phyloP scores from a whole-genome alignment of 176 grass and related monocot species.

The Ampelocalamus luodianensis region DNA sequence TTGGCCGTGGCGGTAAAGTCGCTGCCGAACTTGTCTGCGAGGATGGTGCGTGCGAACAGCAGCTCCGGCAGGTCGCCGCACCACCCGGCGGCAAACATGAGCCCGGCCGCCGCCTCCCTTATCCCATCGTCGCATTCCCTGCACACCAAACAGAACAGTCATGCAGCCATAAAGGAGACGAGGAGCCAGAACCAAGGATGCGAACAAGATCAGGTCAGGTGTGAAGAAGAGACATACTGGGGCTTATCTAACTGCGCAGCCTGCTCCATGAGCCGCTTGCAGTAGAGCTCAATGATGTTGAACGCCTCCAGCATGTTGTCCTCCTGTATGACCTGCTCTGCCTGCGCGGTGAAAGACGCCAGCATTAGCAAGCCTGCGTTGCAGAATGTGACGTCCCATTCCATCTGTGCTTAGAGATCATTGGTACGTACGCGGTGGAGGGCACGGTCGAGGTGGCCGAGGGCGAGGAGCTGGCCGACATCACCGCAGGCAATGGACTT shows the following conservation, averaged over 20 bases:
- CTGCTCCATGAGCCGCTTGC: constrained; percentile 47
- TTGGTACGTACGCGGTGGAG: constrained; percentile 26
- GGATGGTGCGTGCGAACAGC: constrained; percentile 37
- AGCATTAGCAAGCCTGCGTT: neutral
- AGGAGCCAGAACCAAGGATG: constrained; percentile 5
- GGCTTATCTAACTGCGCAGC: constrained; percentile 38
- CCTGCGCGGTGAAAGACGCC: constrained; percentile 1
- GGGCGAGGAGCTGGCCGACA: constrained; percentile 49
- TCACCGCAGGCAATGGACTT: constrained; percentile 38
- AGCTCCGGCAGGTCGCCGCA: constrained; percentile 56
- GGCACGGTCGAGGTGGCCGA: constrained; percentile 50
- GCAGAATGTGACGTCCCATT: neutral
- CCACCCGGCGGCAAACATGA: constrained; percentile 52
- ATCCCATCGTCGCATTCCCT: constrained; percentile 48
- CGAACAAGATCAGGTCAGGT: neutral
- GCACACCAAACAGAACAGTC: neutral
- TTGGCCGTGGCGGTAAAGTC: constrained; percentile 25
- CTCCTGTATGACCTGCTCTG: constrained; percentile 53
- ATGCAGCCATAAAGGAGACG: neutral
- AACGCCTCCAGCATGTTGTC: constrained; percentile 56
- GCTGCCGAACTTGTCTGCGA: constrained; percentile 48
- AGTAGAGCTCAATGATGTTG: constrained; percentile 52
- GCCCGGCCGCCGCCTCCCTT: constrained; percentile 36
- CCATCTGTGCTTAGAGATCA: neutral
- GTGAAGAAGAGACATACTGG: constrained; percentile 10